phyloP scores from a whole-genome alignment of 169 alveolate species.

The Eimeria brunetti region DNA sequence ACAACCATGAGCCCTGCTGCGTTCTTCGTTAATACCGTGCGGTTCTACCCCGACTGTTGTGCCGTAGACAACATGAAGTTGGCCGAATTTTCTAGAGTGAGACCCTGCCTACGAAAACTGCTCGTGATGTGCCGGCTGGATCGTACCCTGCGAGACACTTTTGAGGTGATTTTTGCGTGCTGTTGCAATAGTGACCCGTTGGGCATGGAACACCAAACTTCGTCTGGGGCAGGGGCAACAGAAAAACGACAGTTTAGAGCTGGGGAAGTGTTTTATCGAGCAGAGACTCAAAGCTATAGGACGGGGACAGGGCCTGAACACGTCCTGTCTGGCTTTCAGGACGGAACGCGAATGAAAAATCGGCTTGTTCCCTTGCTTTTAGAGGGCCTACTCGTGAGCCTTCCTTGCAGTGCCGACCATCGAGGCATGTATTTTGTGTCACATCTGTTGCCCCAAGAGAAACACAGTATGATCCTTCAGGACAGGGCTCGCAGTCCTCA shows the following conservation, averaged over 20 bases:
- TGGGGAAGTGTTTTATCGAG: not conserved
- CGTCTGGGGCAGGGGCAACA: not conserved
- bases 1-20: not conserved
- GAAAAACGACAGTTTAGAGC: not conserved
- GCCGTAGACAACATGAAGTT: not conserved
- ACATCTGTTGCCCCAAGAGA: constrained; percentile 51
- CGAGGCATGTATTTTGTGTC: constrained; percentile 4
- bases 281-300: not conserved
- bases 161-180: not conserved
- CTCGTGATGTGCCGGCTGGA: not conserved
- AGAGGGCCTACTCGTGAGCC: constrained; percentile 49
- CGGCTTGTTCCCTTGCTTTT: not conserved
- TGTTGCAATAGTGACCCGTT: constrained; percentile 30
- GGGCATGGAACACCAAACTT: constrained; percentile 68
- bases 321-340: not conserved
- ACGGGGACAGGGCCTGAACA: not conserved
- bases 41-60: not conserved
- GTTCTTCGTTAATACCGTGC: not conserved
- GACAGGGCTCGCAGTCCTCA: constrained; percentile 44
- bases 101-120: not conserved
- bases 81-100: not conserved
- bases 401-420: constrained; percentile 62
- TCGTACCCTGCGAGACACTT: constrained; percentile 49
- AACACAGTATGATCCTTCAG: constrained; percentile 23
- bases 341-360: not conserved